Conservation (phyloP, 805 yeast genomes). For the Saturnispora halmiae region DNA sequence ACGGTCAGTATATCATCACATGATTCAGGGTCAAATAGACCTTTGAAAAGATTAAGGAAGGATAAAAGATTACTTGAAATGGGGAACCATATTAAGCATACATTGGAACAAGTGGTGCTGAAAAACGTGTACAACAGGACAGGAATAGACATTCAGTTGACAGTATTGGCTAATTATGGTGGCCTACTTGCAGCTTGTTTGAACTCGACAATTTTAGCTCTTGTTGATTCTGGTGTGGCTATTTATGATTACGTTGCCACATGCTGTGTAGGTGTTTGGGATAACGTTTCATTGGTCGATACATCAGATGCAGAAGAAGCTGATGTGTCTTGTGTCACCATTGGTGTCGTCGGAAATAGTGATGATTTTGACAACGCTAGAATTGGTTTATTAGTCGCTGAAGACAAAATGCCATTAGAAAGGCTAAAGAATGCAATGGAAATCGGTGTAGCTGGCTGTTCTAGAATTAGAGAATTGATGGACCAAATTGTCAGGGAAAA, state of each 20-base stretch:
- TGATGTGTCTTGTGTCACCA: conserved; percentile 71
- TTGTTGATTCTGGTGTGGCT: conserved; percentile 91
- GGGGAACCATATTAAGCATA: conserved; percentile 54
- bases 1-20: conserved; percentile 40
- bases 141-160: conserved; percentile 60
- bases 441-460: conserved; percentile 81
- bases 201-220: conserved; percentile 80
- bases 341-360: conserved; percentile 76
- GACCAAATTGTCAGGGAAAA: conserved; percentile 73
- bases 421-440: conserved; percentile 65
- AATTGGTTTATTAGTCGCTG: conserved; percentile 65
- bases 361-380: conserved; percentile 37
- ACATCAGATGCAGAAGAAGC: conserved; percentile 73
- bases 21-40: conserved; percentile 5
- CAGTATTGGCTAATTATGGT: conserved; percentile 85
- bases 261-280: conserved; percentile 70
- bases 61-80: conserved; percentile 67
- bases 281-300: conserved; percentile 69
- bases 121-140: conserved; percentile 75
- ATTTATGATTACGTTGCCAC: conserved; percentile 86
- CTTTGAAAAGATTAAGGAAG: conserved; percentile 30
- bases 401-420: conserved; percentile 80
- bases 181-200: conserved; percentile 71
- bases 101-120: conserved; percentile 68
- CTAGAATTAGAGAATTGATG: conserved; percentile 74